A percentile compares a stretch with the other conserved stretches of the same genome.
These are phyloP conservation scores for Adiantum capillusveneris DNA, from an alignment of 75 land plant species.

Conservation along the genomic window DNA sequence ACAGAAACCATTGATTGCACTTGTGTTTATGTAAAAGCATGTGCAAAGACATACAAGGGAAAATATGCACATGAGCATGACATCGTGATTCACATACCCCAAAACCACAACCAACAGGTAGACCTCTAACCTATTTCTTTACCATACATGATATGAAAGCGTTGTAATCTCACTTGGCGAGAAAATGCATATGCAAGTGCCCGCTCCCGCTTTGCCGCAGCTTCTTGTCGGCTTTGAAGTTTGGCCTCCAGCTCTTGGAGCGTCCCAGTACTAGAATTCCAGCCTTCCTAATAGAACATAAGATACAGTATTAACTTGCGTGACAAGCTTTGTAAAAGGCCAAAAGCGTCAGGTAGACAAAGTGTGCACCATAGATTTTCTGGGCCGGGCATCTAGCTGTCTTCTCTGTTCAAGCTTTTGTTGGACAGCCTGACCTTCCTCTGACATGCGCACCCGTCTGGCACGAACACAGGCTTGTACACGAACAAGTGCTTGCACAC, in stretches of 20 bases:
- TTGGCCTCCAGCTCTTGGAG: conserved; percentile 44
- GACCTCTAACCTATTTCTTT: too few relatives aligned
- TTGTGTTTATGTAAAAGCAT: too few relatives aligned
- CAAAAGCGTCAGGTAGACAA: background rate
- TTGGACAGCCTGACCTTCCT: conserved; percentile 35
- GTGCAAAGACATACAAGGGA: too few relatives aligned
- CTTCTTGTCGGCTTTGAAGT: conserved; percentile 55
- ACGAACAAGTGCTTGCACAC: conserved; percentile 80
- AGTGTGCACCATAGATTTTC: conserved; percentile 38
- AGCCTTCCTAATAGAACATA: conserved; percentile 33
- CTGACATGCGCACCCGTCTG: conserved; percentile 49
- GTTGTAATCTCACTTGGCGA: conserved; percentile 45
- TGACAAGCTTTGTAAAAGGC: background rate
- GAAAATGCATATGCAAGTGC: conserved; percentile 76
- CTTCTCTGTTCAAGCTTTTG: conserved; percentile 27
- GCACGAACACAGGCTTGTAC: conserved; percentile 72
- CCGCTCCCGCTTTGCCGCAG: conserved; percentile 61
- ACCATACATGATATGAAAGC: background rate
- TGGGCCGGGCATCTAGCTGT: conserved; percentile 21
- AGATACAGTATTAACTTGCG: background rate
- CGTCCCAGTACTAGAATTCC: conserved; percentile 62
- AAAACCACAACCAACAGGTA: too few relatives aligned
- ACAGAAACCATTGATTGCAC: too few relatives aligned
- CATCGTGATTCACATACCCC: too few relatives aligned
- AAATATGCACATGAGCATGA: too few relatives aligned